phyloP scores from a whole-genome alignment of 2,329 filamentous ascomycete genomes.

The Metarhizium sp. region DNA sequence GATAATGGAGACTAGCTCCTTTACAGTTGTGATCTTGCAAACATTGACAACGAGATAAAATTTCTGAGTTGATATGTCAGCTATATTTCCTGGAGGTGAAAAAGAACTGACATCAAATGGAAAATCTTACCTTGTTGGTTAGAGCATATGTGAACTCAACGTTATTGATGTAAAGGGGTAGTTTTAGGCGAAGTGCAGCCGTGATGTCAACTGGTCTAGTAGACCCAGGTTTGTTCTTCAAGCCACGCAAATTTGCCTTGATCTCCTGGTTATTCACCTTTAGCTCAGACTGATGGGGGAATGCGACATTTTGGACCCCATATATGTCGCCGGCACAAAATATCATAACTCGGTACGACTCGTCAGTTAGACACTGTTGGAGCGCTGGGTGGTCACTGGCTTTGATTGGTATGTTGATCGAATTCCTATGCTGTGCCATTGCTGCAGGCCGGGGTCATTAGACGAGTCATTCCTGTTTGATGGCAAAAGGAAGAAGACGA shows the following conservation, averaged over 20 bases:
- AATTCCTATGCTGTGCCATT: conserved; percentile 46
- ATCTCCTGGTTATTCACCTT: conserved; percentile 83
- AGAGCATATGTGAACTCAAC: conserved; percentile 86
- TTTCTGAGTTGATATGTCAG: conserved; percentile 40
- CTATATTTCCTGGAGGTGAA: background rate
- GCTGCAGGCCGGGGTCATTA: conserved; percentile 24
- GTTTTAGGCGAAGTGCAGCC: conserved; percentile 56
- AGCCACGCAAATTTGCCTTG: conserved; percentile 83
- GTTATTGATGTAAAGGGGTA: conserved; percentile 60
- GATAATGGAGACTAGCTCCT: conserved; percentile 61
- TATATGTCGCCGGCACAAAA: conserved; percentile 65
- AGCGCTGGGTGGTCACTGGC: conserved; percentile 43
- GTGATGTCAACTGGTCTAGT: conserved; percentile 93
- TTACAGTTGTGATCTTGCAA: conserved; percentile 63
- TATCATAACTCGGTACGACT: conserved; percentile 64
- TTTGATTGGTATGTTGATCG: conserved; percentile 34
- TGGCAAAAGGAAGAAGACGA: background rate
- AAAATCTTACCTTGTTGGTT: conserved; percentile 63
- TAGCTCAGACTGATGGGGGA: conserved; percentile 87
- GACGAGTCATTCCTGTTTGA: conserved; percentile 19
- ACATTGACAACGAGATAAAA: conserved; percentile 66
- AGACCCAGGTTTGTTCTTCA: conserved; percentile 94
- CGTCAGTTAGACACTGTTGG: conserved; percentile 47
- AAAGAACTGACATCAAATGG: background rate
- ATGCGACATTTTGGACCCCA: conserved; percentile 67